These are phyloP conservation scores for Trichocladium uniseriatum DNA, from an alignment of 495 filamentous ascomycete genomes.

Conservation along the genomic window DNA sequence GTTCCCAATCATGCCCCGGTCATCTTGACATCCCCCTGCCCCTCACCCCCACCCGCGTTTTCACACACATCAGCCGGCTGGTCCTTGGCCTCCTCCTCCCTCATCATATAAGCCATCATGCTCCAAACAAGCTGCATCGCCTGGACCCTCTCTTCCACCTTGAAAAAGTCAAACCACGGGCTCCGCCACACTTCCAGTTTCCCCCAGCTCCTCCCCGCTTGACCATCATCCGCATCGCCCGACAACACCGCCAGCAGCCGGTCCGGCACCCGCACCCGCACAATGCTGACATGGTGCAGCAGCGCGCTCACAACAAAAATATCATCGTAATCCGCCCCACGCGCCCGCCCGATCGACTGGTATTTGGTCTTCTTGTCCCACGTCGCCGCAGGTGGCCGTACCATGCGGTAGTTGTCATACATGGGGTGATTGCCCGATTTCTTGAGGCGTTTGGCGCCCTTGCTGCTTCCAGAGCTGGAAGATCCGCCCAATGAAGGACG, in stretches of 20 bases:
- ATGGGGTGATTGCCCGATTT: constrained; percentile 40
- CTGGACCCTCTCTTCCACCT: constrained; percentile 55
- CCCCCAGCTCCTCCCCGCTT: constrained; percentile 36
- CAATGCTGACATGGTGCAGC: constrained; percentile 71
- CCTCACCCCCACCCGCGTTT: constrained; percentile 4
- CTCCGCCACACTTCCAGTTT: constrained; percentile 56
- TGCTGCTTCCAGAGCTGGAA: constrained; percentile 10
- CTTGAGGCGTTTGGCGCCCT: constrained; percentile 39
- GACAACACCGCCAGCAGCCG: constrained; percentile 49
- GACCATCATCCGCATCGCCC: constrained; percentile 22
- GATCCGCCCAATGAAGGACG: background rate
- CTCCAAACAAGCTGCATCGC: constrained; percentile 68
- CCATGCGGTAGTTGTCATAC: constrained; percentile 48
- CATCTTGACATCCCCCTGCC: constrained; percentile 29
- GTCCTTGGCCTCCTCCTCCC: constrained; percentile 26
- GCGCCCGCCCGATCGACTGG: constrained; percentile 56
- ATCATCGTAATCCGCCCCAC: constrained; percentile 43
- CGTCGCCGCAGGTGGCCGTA: constrained; percentile 51
- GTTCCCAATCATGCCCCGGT: constrained; percentile 17
- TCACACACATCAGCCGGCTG: background rate
- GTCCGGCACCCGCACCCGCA: constrained; percentile 63
- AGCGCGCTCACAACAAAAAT: constrained; percentile 75
- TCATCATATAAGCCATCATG: constrained; percentile 63
- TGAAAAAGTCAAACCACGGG: constrained; percentile 70
- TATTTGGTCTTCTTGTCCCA: constrained; percentile 79